These are phyloP conservation scores for Aschersonia sp. DNA, from an alignment of 2,329 filamentous ascomycete genomes.

Conservation along the genomic window DNA sequence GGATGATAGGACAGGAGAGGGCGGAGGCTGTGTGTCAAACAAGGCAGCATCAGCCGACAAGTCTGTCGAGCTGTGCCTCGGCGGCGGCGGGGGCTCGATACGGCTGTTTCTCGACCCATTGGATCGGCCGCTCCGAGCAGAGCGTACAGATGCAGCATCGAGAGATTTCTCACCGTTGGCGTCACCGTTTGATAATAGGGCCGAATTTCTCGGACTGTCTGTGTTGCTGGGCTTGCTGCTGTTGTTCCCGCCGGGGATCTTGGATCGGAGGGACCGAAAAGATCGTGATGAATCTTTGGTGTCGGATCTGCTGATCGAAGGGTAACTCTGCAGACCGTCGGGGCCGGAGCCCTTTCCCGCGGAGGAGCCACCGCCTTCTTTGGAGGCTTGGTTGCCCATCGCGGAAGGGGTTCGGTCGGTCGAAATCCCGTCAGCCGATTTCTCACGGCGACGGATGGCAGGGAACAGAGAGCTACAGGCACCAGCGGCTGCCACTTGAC, in stretches of 20 bases:
- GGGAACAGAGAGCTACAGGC: not conserved
- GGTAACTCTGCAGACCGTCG: conserved; percentile 61
- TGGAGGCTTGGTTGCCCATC: conserved; percentile 69
- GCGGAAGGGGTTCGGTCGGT: conserved; percentile 6
- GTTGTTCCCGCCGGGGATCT: conserved; percentile 59
- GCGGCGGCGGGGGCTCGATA: conserved; percentile 23
- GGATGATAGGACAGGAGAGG: conserved; percentile 67
- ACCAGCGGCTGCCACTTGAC: not conserved
- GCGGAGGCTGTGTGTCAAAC: conserved; percentile 48
- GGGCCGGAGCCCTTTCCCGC: conserved; percentile 33
- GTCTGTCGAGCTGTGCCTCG: conserved; percentile 26
- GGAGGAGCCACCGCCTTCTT: conserved; percentile 33
- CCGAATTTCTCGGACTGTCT: conserved; percentile 72
- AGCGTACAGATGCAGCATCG: conserved; percentile 63
- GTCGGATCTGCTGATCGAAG: conserved; percentile 82
- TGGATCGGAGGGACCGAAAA: conserved; percentile 71
- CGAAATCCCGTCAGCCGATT: not conserved
- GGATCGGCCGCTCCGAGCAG: conserved; percentile 45
- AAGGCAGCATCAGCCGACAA: conserved; percentile 28
- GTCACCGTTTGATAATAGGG: conserved; percentile 49
- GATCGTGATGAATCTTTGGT: conserved; percentile 87
- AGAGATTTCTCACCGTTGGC: conserved; percentile 40
- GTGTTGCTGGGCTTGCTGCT: conserved; percentile 30
- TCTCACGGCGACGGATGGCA: not conserved
- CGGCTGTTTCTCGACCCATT: conserved; percentile 30